These are phyloP conservation scores for Amanita molliuscula DNA, from an alignment of 768 basidiomycete genomes.

Conservation along the genomic window DNA sequence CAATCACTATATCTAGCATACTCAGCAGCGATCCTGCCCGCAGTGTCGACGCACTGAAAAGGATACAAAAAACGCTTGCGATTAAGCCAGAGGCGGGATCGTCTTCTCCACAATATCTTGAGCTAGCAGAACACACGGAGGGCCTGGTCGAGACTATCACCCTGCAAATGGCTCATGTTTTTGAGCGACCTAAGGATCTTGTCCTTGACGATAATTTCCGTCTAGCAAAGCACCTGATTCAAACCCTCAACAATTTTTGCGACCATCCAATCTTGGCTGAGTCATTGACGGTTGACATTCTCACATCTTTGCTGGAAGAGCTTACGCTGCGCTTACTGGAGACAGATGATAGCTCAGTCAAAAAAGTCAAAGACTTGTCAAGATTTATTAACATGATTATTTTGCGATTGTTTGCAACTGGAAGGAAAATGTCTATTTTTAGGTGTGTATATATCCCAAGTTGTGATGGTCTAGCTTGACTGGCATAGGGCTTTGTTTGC, in stretches of 20 bases:
- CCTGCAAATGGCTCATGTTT: slow-evolving; percentile 85
- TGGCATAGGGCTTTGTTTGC: slow-evolving; percentile 60
- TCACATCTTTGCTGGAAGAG: slow-evolving; percentile 85
- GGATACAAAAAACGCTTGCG: slow-evolving; percentile 78
- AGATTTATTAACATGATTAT: slow-evolving; percentile 99
- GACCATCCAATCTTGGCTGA: slow-evolving; percentile 85
- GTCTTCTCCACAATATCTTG: slow-evolving; percentile 59
- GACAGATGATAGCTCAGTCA: slow-evolving; percentile 79
- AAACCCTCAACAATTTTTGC: slow-evolving; percentile 91
- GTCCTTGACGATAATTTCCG: slow-evolving; percentile 76
- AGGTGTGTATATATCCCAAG: slow-evolving; percentile 39
- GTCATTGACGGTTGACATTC: slow-evolving; percentile 73
- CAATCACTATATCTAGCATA: slow-evolving; percentile 79
- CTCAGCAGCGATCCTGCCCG: slow-evolving; percentile 76
- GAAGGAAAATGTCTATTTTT: slow-evolving; percentile 84
- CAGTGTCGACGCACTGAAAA: slow-evolving; percentile 91
- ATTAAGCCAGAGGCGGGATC: slow-evolving; percentile 66
- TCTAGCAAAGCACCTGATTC: slow-evolving; percentile 93
- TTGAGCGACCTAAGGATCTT: slow-evolving; percentile 72
- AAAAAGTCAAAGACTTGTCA: slow-evolving; percentile 86
- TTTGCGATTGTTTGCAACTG: slow-evolving; percentile 84
- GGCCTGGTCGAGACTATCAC: slow-evolving; percentile 87
- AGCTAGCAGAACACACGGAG: slow-evolving; percentile 70
- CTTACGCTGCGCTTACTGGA: slow-evolving; percentile 85
- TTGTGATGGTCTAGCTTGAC: slow-evolving; percentile 4